These are phyloP conservation scores for Alternaria arbusti DNA, from an alignment of 2,329 filamentous ascomycete species.

Conservation along the genomic window DNA sequence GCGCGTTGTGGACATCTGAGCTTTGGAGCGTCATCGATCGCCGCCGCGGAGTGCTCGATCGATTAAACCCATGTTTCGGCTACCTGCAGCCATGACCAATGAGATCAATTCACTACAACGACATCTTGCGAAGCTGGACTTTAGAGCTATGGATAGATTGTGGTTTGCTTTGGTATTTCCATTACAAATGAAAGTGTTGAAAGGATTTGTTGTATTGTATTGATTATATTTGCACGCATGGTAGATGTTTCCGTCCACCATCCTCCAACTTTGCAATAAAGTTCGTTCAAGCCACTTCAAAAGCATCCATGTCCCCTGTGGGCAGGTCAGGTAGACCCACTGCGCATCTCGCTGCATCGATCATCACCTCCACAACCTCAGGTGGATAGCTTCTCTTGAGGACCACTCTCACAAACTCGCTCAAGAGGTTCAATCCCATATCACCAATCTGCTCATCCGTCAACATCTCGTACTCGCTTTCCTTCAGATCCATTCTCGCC, in stretches of 20 bases:
- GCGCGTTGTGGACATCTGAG: slow-evolving; percentile 3
- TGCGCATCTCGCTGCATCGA: slow-evolving; percentile 32
- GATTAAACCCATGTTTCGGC: not conserved
- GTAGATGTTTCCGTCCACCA: not conserved
- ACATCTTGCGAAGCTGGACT: not conserved
- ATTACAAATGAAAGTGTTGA: not conserved
- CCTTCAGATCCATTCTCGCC: slow-evolving; percentile 20
- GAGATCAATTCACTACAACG: not conserved
- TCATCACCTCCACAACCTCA: slow-evolving; percentile 36
- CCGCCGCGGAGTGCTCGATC: not conserved
- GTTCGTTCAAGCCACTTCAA: slow-evolving; percentile 21
- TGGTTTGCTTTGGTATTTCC: not conserved
- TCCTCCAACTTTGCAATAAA: not conserved
- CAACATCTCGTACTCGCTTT: slow-evolving; percentile 17
- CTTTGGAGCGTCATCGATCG: slow-evolving; percentile 17
- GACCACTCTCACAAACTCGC: slow-evolving; percentile 41
- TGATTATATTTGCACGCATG: not conserved
- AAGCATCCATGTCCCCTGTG: slow-evolving; percentile 43
- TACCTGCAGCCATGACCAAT: not conserved
- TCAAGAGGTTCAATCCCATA: slow-evolving; percentile 35
- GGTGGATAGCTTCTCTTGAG: slow-evolving; percentile 31
- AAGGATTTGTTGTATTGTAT: not conserved
- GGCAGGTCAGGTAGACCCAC: slow-evolving; percentile 32
- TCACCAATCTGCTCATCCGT: slow-evolving; percentile 31
- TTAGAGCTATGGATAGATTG: not conserved